Conservation (phyloP, 768 basidiomycete species). For the Naematelia aurantialba region DNA sequence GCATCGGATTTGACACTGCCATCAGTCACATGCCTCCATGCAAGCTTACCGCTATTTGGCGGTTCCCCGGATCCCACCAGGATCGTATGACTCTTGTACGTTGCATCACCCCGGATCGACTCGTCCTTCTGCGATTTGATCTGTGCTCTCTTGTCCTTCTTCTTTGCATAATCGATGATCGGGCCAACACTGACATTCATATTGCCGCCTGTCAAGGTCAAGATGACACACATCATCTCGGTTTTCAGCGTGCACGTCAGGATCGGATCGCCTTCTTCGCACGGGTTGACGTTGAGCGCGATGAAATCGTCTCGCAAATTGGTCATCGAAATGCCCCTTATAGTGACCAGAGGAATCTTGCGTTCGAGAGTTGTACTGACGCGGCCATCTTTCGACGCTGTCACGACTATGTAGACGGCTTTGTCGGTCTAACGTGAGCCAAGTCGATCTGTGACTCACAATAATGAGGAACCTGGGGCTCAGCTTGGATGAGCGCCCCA, state of each 20-base stretch:
- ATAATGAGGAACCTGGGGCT: conserved; percentile 85
- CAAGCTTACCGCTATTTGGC: conserved; percentile 58
- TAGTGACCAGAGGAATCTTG: conserved; percentile 83
- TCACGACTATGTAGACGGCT: conserved; percentile 73
- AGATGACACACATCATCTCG: conserved; percentile 75
- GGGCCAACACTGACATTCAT: conserved; percentile 71
- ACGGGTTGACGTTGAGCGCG: conserved; percentile 70
- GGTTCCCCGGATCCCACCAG: conserved; percentile 85
- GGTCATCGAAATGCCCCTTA: conserved; percentile 80
- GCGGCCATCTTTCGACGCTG: conserved; percentile 62
- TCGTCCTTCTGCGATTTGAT: conserved; percentile 91
- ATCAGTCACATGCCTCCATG: neutral
- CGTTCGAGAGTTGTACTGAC: conserved; percentile 66
- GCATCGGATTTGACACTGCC: conserved; percentile 68
- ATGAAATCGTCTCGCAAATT: conserved; percentile 93
- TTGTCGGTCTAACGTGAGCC: conserved; percentile 64
- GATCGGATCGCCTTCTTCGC: conserved; percentile 92
- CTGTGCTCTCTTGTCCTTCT: conserved; percentile 87
- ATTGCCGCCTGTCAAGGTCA: conserved; percentile 73
- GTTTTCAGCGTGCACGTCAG: conserved; percentile 93
- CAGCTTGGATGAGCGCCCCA: conserved; percentile 80
- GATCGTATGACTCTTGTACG: conserved; percentile 90
- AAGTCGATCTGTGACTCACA: conserved; percentile 56
- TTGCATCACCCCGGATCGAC: conserved; percentile 67
- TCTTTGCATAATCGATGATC: conserved; percentile 81